Conservation (phyloP, 208 protist genomes). For the Trypanosoma platydactyli region DNA sequence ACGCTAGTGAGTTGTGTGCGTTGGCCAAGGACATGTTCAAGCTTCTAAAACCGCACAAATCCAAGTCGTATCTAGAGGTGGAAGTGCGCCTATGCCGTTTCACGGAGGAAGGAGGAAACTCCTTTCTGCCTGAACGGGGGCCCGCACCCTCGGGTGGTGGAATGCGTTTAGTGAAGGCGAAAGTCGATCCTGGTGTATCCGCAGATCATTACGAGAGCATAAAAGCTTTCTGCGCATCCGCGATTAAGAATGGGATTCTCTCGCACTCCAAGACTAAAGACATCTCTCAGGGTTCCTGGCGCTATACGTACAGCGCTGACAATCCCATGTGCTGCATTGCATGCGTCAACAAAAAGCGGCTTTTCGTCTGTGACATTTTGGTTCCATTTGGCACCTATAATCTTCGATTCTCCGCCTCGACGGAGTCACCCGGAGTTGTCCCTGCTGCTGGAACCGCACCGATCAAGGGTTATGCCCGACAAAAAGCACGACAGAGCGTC, state of each 20-base stretch:
- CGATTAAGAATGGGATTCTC: neutral
- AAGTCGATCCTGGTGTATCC: slow-evolving; percentile 16
- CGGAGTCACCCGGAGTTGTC: slow-evolving; percentile 15
- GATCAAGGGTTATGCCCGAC: slow-evolving; percentile 34
- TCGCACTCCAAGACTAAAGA: slow-evolving; percentile 43
- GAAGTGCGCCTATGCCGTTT: slow-evolving; percentile 68
- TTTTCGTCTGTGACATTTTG: slow-evolving; percentile 64
- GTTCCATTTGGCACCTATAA: slow-evolving; percentile 59
- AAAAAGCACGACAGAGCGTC: slow-evolving; percentile 56
- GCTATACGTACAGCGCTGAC: slow-evolving; percentile 50
- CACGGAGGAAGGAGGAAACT: neutral
- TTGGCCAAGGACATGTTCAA: slow-evolving; percentile 35
- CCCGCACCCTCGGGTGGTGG: neutral
- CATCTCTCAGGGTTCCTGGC: slow-evolving; percentile 35
- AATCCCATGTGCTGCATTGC: slow-evolving; percentile 18
- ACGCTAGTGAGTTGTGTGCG: neutral
- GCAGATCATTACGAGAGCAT: slow-evolving; percentile 44
- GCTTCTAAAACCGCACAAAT: slow-evolving; percentile 28
- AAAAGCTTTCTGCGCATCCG: slow-evolving; percentile 18
- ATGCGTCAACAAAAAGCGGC: slow-evolving; percentile 50
- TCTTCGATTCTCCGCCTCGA: slow-evolving; percentile 64
- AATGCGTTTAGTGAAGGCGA: slow-evolving; percentile 19
- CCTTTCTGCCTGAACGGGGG: neutral
- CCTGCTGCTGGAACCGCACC: slow-evolving; percentile 1
- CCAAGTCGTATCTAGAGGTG: slow-evolving; percentile 48